Conservation (phyloP, 768 basidiomycete species). For the Collybia sordida region DNA sequence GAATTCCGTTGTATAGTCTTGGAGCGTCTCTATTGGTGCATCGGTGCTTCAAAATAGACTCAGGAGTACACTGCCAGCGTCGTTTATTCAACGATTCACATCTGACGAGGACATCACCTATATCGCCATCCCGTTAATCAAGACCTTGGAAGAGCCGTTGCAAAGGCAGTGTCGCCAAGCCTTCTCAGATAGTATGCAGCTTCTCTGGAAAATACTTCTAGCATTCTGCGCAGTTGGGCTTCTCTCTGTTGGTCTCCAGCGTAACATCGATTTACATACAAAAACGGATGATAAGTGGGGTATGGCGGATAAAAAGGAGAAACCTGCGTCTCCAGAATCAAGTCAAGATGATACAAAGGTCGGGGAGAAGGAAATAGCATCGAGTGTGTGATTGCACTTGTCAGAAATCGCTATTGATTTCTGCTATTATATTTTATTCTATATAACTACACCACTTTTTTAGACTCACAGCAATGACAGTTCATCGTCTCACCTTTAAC, state of each 20-base stretch:
- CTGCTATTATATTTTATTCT: too few relatives aligned
- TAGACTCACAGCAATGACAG: too few relatives aligned
- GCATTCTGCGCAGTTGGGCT: constrained; percentile 4
- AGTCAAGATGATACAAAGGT: too few relatives aligned
- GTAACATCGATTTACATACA: constrained; percentile 1
- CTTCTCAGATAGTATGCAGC: constrained; percentile 10
- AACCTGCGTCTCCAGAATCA: too few relatives aligned
- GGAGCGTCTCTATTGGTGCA: constrained; percentile 51
- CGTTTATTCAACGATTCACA: constrained; percentile 31
- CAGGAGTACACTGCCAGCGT: constrained; percentile 34
- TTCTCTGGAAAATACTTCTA: constrained; percentile 11
- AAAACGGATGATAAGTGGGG: not conserved
- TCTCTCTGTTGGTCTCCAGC: constrained; percentile 4
- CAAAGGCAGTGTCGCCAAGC: constrained; percentile 9
- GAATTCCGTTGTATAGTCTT: constrained; percentile 27
- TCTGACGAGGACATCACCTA: constrained; percentile 41
- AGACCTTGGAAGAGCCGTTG: constrained; percentile 27
- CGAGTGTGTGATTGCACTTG: too few relatives aligned
- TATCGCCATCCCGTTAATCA: constrained; percentile 43
- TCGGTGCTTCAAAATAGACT: constrained; percentile 54
- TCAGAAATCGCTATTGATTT: too few relatives aligned
- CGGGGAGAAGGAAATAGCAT: too few relatives aligned
- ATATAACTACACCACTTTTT: too few relatives aligned
- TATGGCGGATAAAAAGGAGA: too few relatives aligned
- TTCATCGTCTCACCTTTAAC: too few relatives aligned